phyloP scores from a whole-genome alignment of 1,139 yeast species.

The Petasospora rhodanensis region DNA sequence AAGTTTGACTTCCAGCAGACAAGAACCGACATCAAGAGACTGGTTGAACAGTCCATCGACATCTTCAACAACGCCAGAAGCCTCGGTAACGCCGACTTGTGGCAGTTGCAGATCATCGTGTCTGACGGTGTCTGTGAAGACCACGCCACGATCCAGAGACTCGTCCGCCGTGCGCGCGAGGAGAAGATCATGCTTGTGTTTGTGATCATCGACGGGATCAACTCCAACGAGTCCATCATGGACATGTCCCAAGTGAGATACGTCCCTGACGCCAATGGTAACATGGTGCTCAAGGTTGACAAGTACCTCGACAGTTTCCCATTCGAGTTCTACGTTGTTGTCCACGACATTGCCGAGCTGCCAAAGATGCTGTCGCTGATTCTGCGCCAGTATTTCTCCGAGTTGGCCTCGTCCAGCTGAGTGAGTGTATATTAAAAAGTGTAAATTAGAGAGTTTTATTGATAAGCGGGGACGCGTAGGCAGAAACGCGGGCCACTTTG shows the following conservation, averaged over 20 bases:
- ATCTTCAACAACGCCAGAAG: slow-evolving; percentile 66
- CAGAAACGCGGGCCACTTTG: too few species aligned
- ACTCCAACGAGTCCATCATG: slow-evolving; percentile 77
- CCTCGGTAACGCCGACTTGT: slow-evolving; percentile 57
- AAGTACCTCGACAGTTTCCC: slow-evolving; percentile 93
- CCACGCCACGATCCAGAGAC: slow-evolving; percentile 73
- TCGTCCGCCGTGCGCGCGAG: slow-evolving; percentile 90
- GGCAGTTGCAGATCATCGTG: slow-evolving; percentile 90
- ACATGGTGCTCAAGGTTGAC: slow-evolving; percentile 68
- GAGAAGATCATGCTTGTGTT: slow-evolving; percentile 93
- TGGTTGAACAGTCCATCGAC: slow-evolving; percentile 67
- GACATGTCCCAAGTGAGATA: slow-evolving; percentile 94
- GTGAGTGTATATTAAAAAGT: not conserved
- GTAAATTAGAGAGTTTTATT: too few species aligned
- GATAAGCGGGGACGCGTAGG: too few species aligned
- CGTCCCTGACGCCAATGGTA: slow-evolving; percentile 64
- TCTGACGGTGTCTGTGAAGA: slow-evolving; percentile 98
- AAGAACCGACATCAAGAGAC: slow-evolving; percentile 73
- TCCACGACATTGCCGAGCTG: slow-evolving; percentile 79
- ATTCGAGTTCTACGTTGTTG: slow-evolving; percentile 93
- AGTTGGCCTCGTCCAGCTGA: slow-evolving; percentile 42
- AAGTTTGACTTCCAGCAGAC: slow-evolving; percentile 91
- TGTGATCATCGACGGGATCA: slow-evolving; percentile 88
- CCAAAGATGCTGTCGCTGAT: slow-evolving; percentile 91
- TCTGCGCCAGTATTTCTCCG: slow-evolving; percentile 87